A percentile compares a stretch with the other conserved stretches of the same genome.
These are phyloP conservation scores for Barnettozyma populi DNA, from an alignment of 805 yeast species.

Conservation along the genomic window DNA sequence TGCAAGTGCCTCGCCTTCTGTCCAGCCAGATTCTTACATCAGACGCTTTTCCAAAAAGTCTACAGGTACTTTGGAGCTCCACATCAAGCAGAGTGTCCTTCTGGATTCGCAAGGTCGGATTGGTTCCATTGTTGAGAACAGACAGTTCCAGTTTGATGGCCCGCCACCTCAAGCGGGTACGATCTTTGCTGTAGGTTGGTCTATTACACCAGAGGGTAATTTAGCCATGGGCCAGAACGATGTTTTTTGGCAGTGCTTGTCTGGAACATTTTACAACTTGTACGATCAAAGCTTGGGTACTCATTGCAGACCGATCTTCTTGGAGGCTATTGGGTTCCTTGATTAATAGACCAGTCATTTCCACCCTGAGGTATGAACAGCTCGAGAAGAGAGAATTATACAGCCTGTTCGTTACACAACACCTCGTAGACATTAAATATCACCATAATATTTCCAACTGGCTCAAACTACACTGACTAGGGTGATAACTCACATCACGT, in stretches of 20 bases:
- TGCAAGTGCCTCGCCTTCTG: not conserved
- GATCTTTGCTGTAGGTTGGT: constrained; percentile 66
- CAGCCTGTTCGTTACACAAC: too few species aligned
- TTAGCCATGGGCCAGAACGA: constrained; percentile 59
- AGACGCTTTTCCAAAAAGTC: not conserved
- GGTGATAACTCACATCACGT: too few species aligned
- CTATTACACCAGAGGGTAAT: constrained; percentile 44
- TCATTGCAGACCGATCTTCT: constrained; percentile 59
- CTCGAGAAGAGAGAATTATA: too few species aligned
- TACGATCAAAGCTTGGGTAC: constrained; percentile 58
- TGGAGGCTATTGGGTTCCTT: constrained; percentile 52
- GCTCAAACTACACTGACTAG: too few species aligned
- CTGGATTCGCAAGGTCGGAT: constrained; percentile 12
- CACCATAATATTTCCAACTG: too few species aligned
- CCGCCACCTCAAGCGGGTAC: constrained; percentile 83
- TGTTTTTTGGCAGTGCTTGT: constrained; percentile 65
- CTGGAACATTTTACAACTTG: constrained; percentile 75
- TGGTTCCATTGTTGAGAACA: constrained; percentile 32
- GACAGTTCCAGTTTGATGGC: constrained; percentile 70
- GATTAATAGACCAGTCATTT: too few species aligned
- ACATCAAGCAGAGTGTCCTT: constrained; percentile 1
- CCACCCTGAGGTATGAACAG: too few species aligned
- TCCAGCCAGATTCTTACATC: not conserved
- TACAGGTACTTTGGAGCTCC: not conserved
- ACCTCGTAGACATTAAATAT: too few species aligned